These are phyloP conservation scores for Chaetoceros tenuissimus DNA, from an alignment of 108 stramenopile species.

Conservation along the genomic window DNA sequence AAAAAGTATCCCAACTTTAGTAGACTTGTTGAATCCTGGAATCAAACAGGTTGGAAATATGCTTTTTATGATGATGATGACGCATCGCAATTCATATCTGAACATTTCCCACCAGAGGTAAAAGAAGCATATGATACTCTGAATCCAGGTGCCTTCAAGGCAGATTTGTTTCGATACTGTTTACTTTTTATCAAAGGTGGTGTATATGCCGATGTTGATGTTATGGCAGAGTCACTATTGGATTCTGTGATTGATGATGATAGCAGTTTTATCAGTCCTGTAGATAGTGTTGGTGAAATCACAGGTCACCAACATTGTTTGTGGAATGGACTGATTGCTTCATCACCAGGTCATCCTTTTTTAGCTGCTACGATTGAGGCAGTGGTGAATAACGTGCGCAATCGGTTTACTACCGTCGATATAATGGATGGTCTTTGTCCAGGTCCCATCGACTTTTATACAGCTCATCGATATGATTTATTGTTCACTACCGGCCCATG, in stretches of 20 bases:
- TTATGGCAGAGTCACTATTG: constrained; percentile 51
- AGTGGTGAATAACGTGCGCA: constrained; percentile 79
- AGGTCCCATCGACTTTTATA: constrained; percentile 44
- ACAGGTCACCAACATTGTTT: constrained; percentile 21
- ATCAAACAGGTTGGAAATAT: constrained; percentile 49
- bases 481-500: constrained; percentile 79
- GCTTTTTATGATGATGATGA: constrained; percentile 47
- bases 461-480: constrained; percentile 66
- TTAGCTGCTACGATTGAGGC: constrained; percentile 68
- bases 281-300: constrained; percentile 38
- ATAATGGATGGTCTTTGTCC: constrained; percentile 64
- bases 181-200: constrained; percentile 56
- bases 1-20: constrained; percentile 53
- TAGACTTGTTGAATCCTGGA: constrained; percentile 51
- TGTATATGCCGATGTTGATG: constrained; percentile 60
- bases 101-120: constrained; percentile 56
- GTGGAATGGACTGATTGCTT: constrained; percentile 85
- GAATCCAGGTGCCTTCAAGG: constrained; percentile 43
- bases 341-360: constrained; percentile 77
- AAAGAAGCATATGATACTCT: constrained; percentile 41
- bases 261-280: constrained; percentile 49
- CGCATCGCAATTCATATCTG: constrained; percentile 35
- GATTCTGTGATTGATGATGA: constrained; percentile 37
- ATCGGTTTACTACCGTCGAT: constrained; percentile 75
- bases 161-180: constrained; percentile 65